Conservation (phyloP, 129 eudicot genomes). For the Flaveria sonorensis region DNA sequence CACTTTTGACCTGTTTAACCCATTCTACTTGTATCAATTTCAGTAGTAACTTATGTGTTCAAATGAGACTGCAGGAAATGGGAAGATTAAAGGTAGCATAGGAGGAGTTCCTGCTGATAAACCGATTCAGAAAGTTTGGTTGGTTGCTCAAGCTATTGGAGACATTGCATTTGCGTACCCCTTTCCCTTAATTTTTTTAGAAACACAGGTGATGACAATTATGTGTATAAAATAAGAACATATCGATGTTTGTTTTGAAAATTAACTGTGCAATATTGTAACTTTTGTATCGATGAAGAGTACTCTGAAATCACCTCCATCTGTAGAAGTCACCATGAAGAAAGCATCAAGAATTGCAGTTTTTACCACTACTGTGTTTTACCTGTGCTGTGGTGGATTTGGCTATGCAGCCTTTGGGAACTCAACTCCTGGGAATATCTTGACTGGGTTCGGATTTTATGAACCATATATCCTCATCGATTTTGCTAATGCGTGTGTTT, state of each 20-base stretch:
- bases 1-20: neutral
- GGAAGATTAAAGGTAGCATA: constrained; percentile 65
- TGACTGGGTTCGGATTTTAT: constrained; percentile 85
- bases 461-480: constrained; percentile 87
- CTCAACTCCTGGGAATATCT: constrained; percentile 76
- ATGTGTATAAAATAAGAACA: neutral
- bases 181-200: constrained; percentile 55
- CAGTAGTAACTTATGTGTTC: neutral
- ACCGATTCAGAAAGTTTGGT: constrained; percentile 71
- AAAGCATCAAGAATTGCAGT: constrained; percentile 63
- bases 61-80: constrained; percentile 55
- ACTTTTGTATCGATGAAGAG: constrained; percentile 43
- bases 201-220: constrained; percentile 56
- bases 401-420: constrained; percentile 91
- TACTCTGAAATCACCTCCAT: constrained; percentile 71
- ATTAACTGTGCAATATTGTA: neutral
- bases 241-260: neutral
- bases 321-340: constrained; percentile 62
- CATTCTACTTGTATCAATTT: neutral
- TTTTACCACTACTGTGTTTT: constrained; percentile 56
- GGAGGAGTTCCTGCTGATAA: constrained; percentile 59
- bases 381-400: constrained; percentile 77
- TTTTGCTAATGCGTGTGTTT: constrained; percentile 77
- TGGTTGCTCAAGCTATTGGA: constrained; percentile 73
- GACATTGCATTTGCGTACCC: constrained; percentile 83